Base-by-base conservation (phyloP, 768 basidiomycete species). In the Pleurotus citrinopileatus region DNA sequence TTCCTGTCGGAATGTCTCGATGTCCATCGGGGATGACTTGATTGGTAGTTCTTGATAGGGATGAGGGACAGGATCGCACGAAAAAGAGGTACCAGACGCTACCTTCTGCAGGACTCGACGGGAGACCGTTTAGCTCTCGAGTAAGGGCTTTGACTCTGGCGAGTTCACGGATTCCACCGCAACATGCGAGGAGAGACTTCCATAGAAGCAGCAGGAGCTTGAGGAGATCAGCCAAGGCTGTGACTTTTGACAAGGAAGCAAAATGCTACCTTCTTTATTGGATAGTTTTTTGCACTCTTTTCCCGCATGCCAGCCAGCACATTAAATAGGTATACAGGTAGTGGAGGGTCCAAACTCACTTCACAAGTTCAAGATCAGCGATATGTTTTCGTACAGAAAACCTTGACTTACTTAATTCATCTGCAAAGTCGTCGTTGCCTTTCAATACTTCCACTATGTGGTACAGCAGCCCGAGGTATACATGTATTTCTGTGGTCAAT, bases 291-390 rank as follows among this genome's bases (percentile, higher is more conserved):
- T 2, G 93, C 89, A 64, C 89, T 90, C 72, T 94, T 93, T 67
- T 98, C 96, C 60, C 92, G 86, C 37, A 98, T 73, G 37, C 87
- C 85, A 20, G 93, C 87, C n/a, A 98, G 87, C 43, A 94, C 80
- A 52, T 88, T 87, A 73, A 97, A 92, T 15, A 98, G 75, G 64
- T 94, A 94, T 5, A 96, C 86, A 1, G 96, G 95, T 19, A 98
- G 73, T 10, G 97, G 95, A 10, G 95, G 95, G 43, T 96, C 92
- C 71, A 96, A 78, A 60, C 89, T 89, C 95, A 99, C 96, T 98
- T 58, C 23, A 50, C 56, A 51, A 27, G 54, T 26, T 51, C 37
- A 56, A 59, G 52, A 56, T 23, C 32, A 37, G 9, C 37, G 42
- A 54, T 27, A 43, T 38, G 22, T 36, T 43, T 46, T 38, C 43